Evolutionary conservation across 257 asterid genomes (phyloP).

Genomic region (Solanum etuberosum): DNA sequence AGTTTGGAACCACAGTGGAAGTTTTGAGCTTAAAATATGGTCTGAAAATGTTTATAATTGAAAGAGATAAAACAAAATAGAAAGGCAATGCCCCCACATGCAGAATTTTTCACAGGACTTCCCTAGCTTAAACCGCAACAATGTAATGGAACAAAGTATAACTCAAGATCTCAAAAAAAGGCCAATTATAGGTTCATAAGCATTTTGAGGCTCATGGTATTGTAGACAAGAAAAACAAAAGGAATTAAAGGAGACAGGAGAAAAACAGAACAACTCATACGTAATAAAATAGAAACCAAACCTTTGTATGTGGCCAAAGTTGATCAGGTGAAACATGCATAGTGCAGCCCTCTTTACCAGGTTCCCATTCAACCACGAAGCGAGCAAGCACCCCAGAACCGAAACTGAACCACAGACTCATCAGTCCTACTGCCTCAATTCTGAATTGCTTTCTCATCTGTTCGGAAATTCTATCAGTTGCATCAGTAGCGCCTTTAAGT

Average conservation of each 20-base stretch:
- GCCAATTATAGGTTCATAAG: neutral
- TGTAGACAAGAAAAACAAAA: neutral
- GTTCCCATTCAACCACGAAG: slow-evolving; percentile 97
- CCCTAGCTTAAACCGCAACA: neutral
- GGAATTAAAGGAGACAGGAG: neutral
- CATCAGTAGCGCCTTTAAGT: slow-evolving; percentile 34
- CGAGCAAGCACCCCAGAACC: slow-evolving; percentile 95
- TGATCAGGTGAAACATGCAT: slow-evolving; percentile 99
- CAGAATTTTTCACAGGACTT: neutral
- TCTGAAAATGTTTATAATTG: neutral
- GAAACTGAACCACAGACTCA: slow-evolving; percentile 97
- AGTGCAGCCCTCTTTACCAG: slow-evolving; percentile 93
- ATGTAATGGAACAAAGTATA: neutral
- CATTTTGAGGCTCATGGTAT: neutral
- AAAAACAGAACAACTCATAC: neutral
- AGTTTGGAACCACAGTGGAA: neutral
- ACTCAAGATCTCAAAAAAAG: neutral
- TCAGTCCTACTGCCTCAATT: slow-evolving; percentile 95
- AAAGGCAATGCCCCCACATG: neutral
- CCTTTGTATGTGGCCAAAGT: slow-evolving; percentile 99
- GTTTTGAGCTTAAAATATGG: neutral
- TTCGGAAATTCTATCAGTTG: slow-evolving; percentile 61
- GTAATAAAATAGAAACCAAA: slow-evolving; percentile 8
- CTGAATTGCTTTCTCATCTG: slow-evolving; percentile 83
- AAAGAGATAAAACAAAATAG: neutral